Evolutionary conservation across 2,329 filamentous ascomycete genomes (phyloP), one percentile per base, ranked within the genome.

Genomic region (Alternaria sp.): DNA sequence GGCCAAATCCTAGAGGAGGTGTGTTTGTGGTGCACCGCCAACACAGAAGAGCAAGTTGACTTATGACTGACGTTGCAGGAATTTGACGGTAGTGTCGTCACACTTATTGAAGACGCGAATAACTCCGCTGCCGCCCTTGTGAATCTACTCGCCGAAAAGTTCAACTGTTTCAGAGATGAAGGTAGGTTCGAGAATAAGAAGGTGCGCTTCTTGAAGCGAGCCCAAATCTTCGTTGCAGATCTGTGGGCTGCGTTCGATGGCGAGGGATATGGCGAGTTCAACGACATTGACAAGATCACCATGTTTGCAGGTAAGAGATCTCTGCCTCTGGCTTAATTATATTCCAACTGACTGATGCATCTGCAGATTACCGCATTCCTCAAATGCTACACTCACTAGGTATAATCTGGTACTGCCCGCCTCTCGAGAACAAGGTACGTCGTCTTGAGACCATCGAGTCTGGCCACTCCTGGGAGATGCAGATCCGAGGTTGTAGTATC

Each of bases 201-300:
- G 60, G 89, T 99, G 3, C 90, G 93, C 13, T 87, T 99, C 66
- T 89, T 97, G 76, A 99, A 99, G 82, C 89, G 96, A 11, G 94
- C 96, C 2, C 96, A 99, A 80, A 99, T 99, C 63, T 87, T 98
- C 19, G 94, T 97, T 3, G 96, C 96, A 21, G 96, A 99, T 79
- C 79, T 98, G 1, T 99, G 96, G 96, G 96, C 96, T 6, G 96
- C 93, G 67, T 98, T 98, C 78, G 88, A 95, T 57, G 93, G 93
- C 49, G 85, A 90, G 69, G 85, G 87, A 25, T 94, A 90, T 73
- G 96, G 96, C 30, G 84, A 86, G 26, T 99, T 99, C 79, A 77
- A 88, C 61, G 96, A 99, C 77, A 97, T 99, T 72, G 91, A 96
- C 81, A 93, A 93, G 78, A 91, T 99, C 73, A 99, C 96, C 64